Conservation (phyloP, 2,329 filamentous ascomycete species). For the Aspergillus chevalieri region DNA sequence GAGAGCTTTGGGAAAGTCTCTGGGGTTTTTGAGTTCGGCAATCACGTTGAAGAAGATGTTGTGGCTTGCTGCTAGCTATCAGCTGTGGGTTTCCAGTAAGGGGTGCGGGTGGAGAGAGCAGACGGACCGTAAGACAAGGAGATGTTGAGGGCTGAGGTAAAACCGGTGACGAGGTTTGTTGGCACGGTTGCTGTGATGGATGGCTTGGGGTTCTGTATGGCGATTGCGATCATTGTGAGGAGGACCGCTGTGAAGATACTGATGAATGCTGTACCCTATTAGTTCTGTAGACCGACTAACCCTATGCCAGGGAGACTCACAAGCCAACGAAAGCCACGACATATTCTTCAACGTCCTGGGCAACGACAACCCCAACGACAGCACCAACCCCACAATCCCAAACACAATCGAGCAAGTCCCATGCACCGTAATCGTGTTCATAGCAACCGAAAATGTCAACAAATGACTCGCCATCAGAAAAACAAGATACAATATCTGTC, state of each 20-base stretch:
- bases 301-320: not conserved
- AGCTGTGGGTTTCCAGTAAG: no score
- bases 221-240: constrained; percentile 11
- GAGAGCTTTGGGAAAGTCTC: constrained; percentile 58
- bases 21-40: constrained; percentile 56
- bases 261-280: constrained; percentile 41
- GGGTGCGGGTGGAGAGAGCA: no score
- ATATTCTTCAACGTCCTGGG: constrained; percentile 56
- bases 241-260: constrained; percentile 53
- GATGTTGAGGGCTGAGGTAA: not conserved
- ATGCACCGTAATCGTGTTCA: constrained; percentile 57
- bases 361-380: constrained; percentile 53
- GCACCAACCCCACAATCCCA: not conserved
- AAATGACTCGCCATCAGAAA: constrained; percentile 41
- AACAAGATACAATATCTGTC: constrained; percentile 39
- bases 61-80: constrained; percentile 41
- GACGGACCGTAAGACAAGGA: not conserved
- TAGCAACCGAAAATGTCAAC: constrained; percentile 43
- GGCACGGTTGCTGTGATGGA: no score
- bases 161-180: not conserved
- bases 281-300: no score
- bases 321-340: constrained; percentile 53
- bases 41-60: constrained; percentile 63
- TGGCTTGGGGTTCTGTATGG: constrained; percentile 14
- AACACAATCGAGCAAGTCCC: constrained; percentile 41